Evolutionary conservation across 495 filamentous ascomycete species (phyloP).

Genomic region (Penicillium canescens): DNA sequence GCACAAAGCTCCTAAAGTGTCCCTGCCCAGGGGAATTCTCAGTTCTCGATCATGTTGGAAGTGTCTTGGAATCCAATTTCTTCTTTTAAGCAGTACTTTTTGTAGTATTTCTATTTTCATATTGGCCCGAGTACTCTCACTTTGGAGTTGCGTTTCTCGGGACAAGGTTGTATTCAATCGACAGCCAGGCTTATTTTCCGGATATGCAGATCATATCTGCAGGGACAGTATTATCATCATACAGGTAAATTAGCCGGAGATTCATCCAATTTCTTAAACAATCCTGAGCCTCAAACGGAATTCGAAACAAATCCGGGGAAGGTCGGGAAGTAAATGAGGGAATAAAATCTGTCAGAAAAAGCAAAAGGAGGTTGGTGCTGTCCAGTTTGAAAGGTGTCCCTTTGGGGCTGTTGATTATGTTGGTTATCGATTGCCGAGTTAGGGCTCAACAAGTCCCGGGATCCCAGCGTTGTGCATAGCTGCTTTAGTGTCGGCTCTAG

Average conservation of each 20-base stretch:
- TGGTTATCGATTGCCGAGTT: conserved; percentile 3
- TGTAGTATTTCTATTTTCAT: neutral
- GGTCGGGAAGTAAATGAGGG: neutral
- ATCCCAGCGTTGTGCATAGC: neutral
- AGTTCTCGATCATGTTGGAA: conserved; percentile 1
- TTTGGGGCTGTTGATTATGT: neutral
- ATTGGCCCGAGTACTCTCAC: neutral
- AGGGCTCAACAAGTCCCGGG: conserved; percentile 1
- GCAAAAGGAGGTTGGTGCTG: conserved; percentile 8
- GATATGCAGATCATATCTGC: conserved; percentile 14
- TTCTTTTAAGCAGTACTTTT: conserved; percentile 2
- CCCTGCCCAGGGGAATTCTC: conserved; percentile 2
- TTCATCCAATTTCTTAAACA: neutral
- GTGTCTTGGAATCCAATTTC: neutral
- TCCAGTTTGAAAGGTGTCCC: conserved; percentile 4
- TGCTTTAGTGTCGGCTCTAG: neutral
- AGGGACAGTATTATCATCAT: neutral
- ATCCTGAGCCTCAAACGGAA: neutral
- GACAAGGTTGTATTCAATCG: neutral
- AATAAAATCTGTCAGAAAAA: neutral
- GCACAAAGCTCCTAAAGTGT: conserved; percentile 11
- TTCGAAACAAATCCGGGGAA: conserved; percentile 16
- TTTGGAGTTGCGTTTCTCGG: neutral
- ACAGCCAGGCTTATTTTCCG: conserved; percentile 1
- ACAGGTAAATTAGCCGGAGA: neutral